These are phyloP conservation scores for Pyricularia sp. DNA, from an alignment of 2,329 filamentous ascomycete species.

Conservation along the genomic window DNA sequence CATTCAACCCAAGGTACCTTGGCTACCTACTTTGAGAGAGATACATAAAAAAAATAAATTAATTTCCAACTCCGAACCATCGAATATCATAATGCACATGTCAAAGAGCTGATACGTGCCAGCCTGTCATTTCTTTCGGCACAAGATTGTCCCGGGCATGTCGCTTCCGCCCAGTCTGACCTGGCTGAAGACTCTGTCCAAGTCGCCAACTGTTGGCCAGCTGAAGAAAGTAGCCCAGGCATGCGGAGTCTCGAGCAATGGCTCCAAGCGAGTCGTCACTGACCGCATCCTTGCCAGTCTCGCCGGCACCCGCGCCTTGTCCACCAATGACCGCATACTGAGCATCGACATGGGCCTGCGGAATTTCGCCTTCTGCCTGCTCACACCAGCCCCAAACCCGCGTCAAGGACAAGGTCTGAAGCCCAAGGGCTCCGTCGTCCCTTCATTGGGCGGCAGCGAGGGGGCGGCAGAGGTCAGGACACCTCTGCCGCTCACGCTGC, in stretches of 20 bases:
- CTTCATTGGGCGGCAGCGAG: background rate
- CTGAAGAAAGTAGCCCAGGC: conserved; percentile 45
- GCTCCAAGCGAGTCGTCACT: conserved; percentile 43
- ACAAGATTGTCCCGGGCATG: background rate
- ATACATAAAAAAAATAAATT: background rate
- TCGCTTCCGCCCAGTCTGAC: background rate
- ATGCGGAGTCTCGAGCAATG: conserved; percentile 45
- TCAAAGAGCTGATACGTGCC: background rate
- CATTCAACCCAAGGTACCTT: background rate
- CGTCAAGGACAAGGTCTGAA: conserved; percentile 10
- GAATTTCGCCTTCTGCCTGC: conserved; percentile 63
- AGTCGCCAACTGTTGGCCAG: conserved; percentile 32
- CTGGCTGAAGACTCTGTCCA: conserved; percentile 1
- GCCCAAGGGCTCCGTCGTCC: conserved; percentile 1
- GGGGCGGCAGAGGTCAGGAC: background rate
- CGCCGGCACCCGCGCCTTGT: conserved; percentile 9
- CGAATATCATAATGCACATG: background rate
- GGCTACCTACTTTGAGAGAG: background rate
- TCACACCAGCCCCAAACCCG: conserved; percentile 17
- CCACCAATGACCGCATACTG: conserved; percentile 37
- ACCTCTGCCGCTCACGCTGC: conserved; percentile 6
- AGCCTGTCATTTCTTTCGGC: background rate
- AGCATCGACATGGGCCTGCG: conserved; percentile 79
- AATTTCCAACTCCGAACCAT: background rate
- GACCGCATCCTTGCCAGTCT: conserved; percentile 27